phyloP scores from a whole-genome alignment of 257 asterid species.

The Scutellaria barbata region DNA sequence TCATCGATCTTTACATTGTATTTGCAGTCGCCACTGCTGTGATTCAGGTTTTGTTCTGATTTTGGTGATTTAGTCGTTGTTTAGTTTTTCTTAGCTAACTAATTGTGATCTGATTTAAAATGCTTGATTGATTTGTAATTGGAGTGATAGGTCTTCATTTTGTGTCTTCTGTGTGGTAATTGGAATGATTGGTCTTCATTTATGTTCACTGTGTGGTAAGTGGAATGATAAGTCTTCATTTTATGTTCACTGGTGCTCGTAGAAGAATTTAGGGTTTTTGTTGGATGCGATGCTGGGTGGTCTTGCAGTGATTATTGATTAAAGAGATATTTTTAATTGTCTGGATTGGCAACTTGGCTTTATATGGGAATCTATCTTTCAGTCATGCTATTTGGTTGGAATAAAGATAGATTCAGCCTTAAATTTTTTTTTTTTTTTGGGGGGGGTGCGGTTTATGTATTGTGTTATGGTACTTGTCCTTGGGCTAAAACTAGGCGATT shows the following conservation, averaged over 20 bases:
- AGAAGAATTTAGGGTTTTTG: not conserved
- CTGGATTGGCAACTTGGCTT: not conserved
- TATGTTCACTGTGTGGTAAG: not conserved
- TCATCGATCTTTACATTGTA: slow-evolving; percentile 75
- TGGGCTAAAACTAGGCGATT: not conserved
- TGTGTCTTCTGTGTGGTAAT: not conserved
- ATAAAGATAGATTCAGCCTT: not conserved
- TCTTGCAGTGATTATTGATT: not conserved
- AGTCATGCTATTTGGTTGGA: not conserved
- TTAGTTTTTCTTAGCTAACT: not conserved
- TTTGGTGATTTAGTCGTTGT: not conserved
- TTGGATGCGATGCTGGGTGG: slow-evolving; percentile 4
- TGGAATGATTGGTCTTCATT: not conserved
- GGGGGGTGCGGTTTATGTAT: no score
- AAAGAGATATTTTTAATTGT: not conserved
- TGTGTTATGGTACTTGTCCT: not conserved
- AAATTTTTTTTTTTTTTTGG: no score
- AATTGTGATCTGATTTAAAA: not conserved
- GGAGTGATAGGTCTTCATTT: not conserved
- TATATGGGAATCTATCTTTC: not conserved
- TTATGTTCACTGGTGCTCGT: no score
- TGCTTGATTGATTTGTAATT: not conserved
- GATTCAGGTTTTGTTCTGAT: slow-evolving; percentile 57
- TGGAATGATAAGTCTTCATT: not conserved
- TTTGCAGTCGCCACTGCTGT: slow-evolving; percentile 73